Evolutionary conservation across 2,329 filamentous ascomycete genomes (phyloP), one percentile per base, ranked within the genome.

Genomic region (Colletotrichum orbiculare): DNA sequence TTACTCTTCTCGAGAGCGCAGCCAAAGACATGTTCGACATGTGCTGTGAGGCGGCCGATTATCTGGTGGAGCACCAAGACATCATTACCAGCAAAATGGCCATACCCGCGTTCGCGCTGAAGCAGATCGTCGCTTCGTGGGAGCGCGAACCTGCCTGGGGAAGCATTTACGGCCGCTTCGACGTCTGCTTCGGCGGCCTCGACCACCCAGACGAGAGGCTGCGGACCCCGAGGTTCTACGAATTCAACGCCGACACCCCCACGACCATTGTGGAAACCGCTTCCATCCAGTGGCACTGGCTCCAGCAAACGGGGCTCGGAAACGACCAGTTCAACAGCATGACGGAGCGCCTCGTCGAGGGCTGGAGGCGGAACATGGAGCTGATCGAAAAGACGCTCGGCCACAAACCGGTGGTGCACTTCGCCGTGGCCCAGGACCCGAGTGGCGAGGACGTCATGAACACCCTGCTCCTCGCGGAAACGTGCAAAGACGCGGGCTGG

Each of bases 101-200:
- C 2, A 37, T 60, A 8, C 58, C 58, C 2, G 37, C 42, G 6
- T 60, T 47, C 50, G 37, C 58, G 1, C 25, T 55, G 6, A 33
- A 60, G 8, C 58, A 60, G 12, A 55, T 60, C 5, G 13, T 9
- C 4, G 50, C 46, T 1, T 33, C 50, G 7, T 60, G 58, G 50
- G 25, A 60, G 4, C 50, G 58, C 5, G 43, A 60, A 17, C 58
- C 58, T 8, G 37, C 58, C 9, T 60, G 58, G 58, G 58, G 58
- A 6, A 60, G 58, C 37, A 54, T 60, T 25, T 60, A 55, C n/a
- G 58, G 58, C 8, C 58, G 58, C 8, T 60, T 60, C 25, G 58
- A 60, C 9, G 25, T 60, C 2, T 60, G 58, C 25, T 60, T 60
- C 2, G 58, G 58, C 8, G 58, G 58, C 2, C 58, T 60, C 2